A percentile compares a stretch with the other conserved stretches of the same genome.
phyloP scores from a whole-genome alignment of 192 early-diverging fungal species.

The Coemansia sp. region DNA sequence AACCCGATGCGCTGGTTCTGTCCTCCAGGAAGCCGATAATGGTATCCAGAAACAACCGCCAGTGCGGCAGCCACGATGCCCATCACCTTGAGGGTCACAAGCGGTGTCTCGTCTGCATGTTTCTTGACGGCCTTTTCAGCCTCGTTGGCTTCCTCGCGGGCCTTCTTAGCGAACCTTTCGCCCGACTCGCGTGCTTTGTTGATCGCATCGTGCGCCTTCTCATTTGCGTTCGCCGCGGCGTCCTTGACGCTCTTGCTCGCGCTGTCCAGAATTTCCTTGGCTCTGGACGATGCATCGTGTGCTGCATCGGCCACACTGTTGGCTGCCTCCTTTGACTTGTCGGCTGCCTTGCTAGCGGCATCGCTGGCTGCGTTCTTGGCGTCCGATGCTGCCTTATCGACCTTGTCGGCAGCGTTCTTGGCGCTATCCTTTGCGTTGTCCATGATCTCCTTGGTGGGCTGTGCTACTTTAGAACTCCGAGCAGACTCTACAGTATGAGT shows the following conservation, averaged over 20 bases:
- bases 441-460: constrained; percentile 30
- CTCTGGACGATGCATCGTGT: constrained; percentile 20
- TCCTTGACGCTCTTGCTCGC: constrained; percentile 48
- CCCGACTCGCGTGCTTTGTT: constrained; percentile 35
- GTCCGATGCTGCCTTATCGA: constrained; percentile 1
- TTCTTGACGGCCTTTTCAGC: constrained; percentile 43
- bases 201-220: constrained; percentile 38
- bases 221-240: constrained; percentile 32
- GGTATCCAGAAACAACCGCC: constrained; percentile 42
- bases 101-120: constrained; percentile 34
- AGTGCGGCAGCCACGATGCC: constrained; percentile 45
- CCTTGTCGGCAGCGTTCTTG: constrained; percentile 23
- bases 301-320: constrained; percentile 22
- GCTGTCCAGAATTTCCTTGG: constrained; percentile 36
- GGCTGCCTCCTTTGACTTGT: constrained; percentile 24
- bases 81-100: constrained; percentile 21
- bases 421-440: constrained; percentile 18
- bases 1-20: constrained; percentile 49
- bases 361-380: constrained; percentile 20
- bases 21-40: constrained; percentile 49
- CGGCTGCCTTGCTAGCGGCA: constrained; percentile 11
- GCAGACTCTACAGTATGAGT: constrained; percentile 4
- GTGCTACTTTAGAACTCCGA: constrained; percentile 23
- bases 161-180: constrained; percentile 40
- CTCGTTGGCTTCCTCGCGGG: constrained; percentile 40